phyloP scores from a whole-genome alignment of 306 rosid species.

The barrel medic (Medicago truncatula) region MtrunA17r5.0-ANR NC_053046.1:1952501-1953000 shows the following conservation, averaged over 20 bases:
- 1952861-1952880: conserved; percentile 22
- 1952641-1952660: conserved; percentile 35
- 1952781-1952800: conserved; percentile 32
- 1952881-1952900: conserved; percentile 11
- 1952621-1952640: conserved; percentile 87
- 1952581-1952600: conserved; percentile 96
- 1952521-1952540: conserved; percentile 11
- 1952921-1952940: conserved; percentile 8
- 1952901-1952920: conserved; percentile 5
- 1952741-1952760: conserved; percentile 16
- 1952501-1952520: conserved; percentile 1
- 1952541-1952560: conserved; percentile 26
- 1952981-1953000: conserved; percentile 15
- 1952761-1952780: conserved; percentile 23
- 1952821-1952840: conserved; percentile 28
- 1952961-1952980: conserved; percentile 10
- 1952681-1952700: conserved; percentile 4
- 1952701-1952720: conserved; percentile 26
- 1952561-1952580: conserved; percentile 40
- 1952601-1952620: conserved; percentile 96
- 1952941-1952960: conserved; percentile 13
- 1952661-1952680: conserved; percentile 9
- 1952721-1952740: conserved; percentile 23
- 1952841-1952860: conserved; percentile 23
- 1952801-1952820: conserved; percentile 27